Conservation (phyloP, 2,329 filamentous ascomycete genomes). For the Colletotrichum musicola region DNA sequence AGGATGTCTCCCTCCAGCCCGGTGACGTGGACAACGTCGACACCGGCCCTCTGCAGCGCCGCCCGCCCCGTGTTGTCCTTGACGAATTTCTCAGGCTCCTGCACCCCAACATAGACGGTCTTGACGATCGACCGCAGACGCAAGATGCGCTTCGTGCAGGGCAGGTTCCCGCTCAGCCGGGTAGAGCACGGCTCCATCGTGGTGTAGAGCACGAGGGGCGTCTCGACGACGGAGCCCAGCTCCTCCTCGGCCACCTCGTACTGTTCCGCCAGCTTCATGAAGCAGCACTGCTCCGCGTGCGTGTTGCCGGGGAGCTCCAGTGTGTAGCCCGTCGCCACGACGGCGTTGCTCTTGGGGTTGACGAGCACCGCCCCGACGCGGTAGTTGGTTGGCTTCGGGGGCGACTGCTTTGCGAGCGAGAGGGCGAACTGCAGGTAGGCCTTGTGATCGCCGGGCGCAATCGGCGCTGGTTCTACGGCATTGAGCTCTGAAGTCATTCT, state of each 20-base stretch:
- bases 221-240: constrained; percentile 64
- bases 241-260: constrained; percentile 65
- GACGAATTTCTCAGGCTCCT: constrained; percentile 92
- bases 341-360: constrained; percentile 63
- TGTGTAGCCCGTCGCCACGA: constrained; percentile 89
- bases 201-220: constrained; percentile 79
- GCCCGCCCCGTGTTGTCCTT: constrained; percentile 80
- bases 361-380: constrained; percentile 93
- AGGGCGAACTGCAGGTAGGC: constrained; percentile 78
- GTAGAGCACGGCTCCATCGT: constrained; percentile 90
- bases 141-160: constrained; percentile 85
- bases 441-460: constrained; percentile 57
- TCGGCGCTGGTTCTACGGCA: constrained; percentile 34
- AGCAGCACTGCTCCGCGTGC: constrained; percentile 93
- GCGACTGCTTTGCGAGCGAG: constrained; percentile 80
- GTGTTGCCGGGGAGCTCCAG: constrained; percentile 93
- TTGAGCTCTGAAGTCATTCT: constrained; percentile 33
- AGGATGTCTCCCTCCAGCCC: constrained; percentile 88
- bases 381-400: constrained; percentile 91
- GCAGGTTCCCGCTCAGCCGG: constrained; percentile 78
- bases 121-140: constrained; percentile 71
- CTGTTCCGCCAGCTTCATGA: constrained; percentile 76
- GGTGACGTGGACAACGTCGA: constrained; percentile 78
- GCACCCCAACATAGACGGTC: constrained; percentile 87
- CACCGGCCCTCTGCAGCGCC: constrained; percentile 77